Conservation (phyloP, 2,329 filamentous ascomycete species). For the Periconia macrospinosa region DNA sequence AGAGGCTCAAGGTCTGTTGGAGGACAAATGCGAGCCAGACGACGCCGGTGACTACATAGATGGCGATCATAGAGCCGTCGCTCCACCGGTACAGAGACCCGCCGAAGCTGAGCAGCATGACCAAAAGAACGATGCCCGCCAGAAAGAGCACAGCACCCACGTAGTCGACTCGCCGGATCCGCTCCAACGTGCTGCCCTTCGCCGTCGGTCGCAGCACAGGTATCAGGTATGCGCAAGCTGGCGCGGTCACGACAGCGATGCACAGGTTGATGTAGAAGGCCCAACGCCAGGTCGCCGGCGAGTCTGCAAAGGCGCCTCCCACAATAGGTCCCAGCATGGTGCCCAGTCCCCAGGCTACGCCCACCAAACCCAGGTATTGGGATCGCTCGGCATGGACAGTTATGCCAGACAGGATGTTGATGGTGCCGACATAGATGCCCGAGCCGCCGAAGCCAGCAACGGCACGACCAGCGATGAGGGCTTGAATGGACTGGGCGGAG, state of each 20-base stretch:
- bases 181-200: neutral
- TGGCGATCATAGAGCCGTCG: constrained; percentile 46
- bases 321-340: constrained; percentile 50
- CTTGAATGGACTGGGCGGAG: constrained; percentile 31
- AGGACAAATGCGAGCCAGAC: constrained; percentile 46
- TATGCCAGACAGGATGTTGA: constrained; percentile 13
- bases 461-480: constrained; percentile 47
- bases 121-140: neutral
- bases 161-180: too few relatives aligned
- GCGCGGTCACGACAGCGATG: neutral
- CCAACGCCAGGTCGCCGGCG: constrained; percentile 3
- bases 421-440: constrained; percentile 43
- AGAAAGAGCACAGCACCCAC: too few relatives aligned
- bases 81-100: constrained; percentile 54
- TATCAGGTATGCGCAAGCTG: neutral
- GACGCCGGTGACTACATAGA: constrained; percentile 51
- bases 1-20: constrained; percentile 49
- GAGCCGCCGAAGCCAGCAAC: constrained; percentile 50
- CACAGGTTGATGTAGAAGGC: neutral
- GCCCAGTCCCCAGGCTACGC: constrained; percentile 48
- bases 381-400: constrained; percentile 25
- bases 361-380: constrained; percentile 33
- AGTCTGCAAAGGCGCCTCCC: constrained; percentile 46
- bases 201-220: neutral
- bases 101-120: constrained; percentile 44